A percentile compares a stretch with the other conserved stretches of the same genome.
These are phyloP conservation scores for Ehretia macrophylla DNA, from an alignment of 257 asterid genomes.

Conservation along the genomic window DNA sequence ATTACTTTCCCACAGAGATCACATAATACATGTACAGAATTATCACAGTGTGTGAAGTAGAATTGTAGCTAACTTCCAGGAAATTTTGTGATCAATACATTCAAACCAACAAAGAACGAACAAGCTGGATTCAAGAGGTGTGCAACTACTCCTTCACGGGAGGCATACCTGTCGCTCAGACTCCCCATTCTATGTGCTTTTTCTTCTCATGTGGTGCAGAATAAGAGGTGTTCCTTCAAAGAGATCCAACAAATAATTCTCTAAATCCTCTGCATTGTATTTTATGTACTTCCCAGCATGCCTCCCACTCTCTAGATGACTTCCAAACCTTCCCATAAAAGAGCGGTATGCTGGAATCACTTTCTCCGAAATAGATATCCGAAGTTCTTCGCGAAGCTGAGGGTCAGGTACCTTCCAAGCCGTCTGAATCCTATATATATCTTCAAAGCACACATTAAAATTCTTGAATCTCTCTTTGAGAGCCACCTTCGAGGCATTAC, in stretches of 20 bases:
- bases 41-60: slow-evolving; percentile 37
- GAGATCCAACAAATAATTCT: slow-evolving; percentile 77
- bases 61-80: slow-evolving; percentile 28
- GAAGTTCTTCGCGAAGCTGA: slow-evolving; percentile 96
- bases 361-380: slow-evolving; percentile 86
- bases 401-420: slow-evolving; percentile 96
- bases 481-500: slow-evolving; percentile 70
- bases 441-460: slow-evolving; percentile 92
- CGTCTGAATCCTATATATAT: slow-evolving; percentile 73
- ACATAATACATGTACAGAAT: slow-evolving; percentile 45
- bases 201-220: slow-evolving; percentile 85
- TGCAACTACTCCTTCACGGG: slow-evolving; percentile 17
- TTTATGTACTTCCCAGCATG: slow-evolving; percentile 83
- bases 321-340: slow-evolving; percentile 80
- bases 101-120: slow-evolving; percentile 31
- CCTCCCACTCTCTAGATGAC: slow-evolving; percentile 81
- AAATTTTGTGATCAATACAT: slow-evolving; percentile 23
- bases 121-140: slow-evolving; percentile 18
- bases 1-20: slow-evolving; percentile 9
- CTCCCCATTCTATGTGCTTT: slow-evolving; percentile 52
- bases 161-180: slow-evolving; percentile 36
- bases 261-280: slow-evolving; percentile 77
- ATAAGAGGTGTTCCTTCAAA: slow-evolving; percentile 88
- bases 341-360: slow-evolving; percentile 94
- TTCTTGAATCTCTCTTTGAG: slow-evolving; percentile 88